phyloP scores from a whole-genome alignment of 2,329 filamentous ascomycete species.

The Alternaria atra region DNA sequence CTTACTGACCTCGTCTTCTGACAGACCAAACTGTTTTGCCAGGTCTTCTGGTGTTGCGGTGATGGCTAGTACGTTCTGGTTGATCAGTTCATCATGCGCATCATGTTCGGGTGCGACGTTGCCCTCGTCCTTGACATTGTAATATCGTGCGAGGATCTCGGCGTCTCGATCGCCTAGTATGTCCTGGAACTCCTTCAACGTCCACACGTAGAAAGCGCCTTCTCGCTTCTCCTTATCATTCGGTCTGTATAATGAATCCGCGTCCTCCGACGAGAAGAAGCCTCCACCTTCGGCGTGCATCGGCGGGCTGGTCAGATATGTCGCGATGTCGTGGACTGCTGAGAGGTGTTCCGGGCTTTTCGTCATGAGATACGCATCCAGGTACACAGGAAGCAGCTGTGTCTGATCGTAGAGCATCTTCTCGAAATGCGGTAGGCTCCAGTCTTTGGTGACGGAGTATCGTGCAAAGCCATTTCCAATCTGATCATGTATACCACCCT shows the following conservation, averaged over 20 bases:
- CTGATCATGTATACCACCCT: slow-evolving; percentile 76
- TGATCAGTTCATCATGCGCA: slow-evolving; percentile 91
- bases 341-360: slow-evolving; percentile 77
- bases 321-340: slow-evolving; percentile 80
- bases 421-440: slow-evolving; percentile 95
- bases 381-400: slow-evolving; percentile 81
- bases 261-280: slow-evolving; percentile 88
- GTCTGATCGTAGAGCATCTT: slow-evolving; percentile 96
- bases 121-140: slow-evolving; percentile 82
- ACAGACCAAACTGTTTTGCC: slow-evolving; percentile 76
- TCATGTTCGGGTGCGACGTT: slow-evolving; percentile 87
- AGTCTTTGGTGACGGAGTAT: slow-evolving; percentile 90
- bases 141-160: slow-evolving; percentile 81
- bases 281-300: slow-evolving; percentile 75
- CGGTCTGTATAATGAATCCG: slow-evolving; percentile 80
- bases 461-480: slow-evolving; percentile 81
- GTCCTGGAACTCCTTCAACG: slow-evolving; percentile 81
- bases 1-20: slow-evolving; percentile 72
- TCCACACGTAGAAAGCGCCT: slow-evolving; percentile 96
- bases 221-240: slow-evolving; percentile 84
- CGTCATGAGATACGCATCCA: slow-evolving; percentile 82
- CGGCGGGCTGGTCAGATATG: slow-evolving; percentile 80
- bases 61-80: slow-evolving; percentile 86
- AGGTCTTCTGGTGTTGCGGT: slow-evolving; percentile 73
- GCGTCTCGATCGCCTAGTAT: slow-evolving; percentile 75